phyloP scores from a whole-genome alignment of 148 eudicot species.

The Vaccinium myrtillus region DNA sequence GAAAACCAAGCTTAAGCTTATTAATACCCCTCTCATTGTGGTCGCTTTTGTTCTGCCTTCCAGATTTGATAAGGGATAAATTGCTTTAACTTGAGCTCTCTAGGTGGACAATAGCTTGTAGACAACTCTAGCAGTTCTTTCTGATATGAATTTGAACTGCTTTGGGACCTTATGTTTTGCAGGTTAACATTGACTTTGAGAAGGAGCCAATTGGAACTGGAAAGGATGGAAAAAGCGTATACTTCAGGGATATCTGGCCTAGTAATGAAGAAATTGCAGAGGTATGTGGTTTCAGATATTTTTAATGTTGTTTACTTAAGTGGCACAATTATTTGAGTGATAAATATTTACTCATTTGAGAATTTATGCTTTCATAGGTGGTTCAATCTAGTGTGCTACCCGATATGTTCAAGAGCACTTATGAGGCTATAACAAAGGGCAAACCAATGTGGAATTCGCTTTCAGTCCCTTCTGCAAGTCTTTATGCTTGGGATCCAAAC shows the following conservation, averaged over 20 bases:
- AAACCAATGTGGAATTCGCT: constrained; percentile 90
- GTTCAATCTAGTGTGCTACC: constrained; percentile 90
- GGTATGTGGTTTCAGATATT: constrained; percentile 28
- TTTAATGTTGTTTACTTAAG: neutral
- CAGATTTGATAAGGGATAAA: neutral
- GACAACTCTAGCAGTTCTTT: neutral
- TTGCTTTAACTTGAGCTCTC: neutral
- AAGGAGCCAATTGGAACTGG: constrained; percentile 90
- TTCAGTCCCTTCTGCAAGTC: constrained; percentile 62
- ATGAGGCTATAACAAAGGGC: constrained; percentile 82
- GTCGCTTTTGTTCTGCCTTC: constrained; percentile 11
- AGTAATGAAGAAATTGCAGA: constrained; percentile 78
- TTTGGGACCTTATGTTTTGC: constrained; percentile 13
- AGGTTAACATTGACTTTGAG: constrained; percentile 93
- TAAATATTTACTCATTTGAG: neutral
- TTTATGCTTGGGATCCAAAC: constrained; percentile 75
- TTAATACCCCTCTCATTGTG: neutral
- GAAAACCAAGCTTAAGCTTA: neutral
- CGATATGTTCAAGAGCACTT: constrained; percentile 85
- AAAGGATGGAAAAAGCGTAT: constrained; percentile 75
- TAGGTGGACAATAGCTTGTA: neutral
- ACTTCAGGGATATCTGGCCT: constrained; percentile 89
- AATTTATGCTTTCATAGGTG: constrained; percentile 40
- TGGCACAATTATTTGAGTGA: neutral
- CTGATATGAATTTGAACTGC: neutral